These are phyloP conservation scores for button mushroom (Agaricus bisporus) DNA, from an alignment of 768 basidiomycete species.

Conservation along the genomic window DNA sequence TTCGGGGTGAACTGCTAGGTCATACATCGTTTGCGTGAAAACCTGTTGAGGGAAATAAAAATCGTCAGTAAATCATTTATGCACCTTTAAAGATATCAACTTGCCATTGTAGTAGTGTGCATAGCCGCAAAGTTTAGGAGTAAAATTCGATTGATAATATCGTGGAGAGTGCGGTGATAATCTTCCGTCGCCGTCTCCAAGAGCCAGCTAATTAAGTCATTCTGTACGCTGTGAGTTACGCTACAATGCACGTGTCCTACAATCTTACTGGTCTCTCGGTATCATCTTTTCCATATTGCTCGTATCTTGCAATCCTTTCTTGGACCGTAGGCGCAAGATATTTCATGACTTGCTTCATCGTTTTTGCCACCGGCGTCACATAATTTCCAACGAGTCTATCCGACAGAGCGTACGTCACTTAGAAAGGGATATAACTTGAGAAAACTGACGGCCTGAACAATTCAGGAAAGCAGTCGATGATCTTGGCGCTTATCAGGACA, in stretches of 20 bases:
- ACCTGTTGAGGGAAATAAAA: conserved; percentile 16
- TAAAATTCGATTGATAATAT: conserved; percentile 24
- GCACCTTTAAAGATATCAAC: neutral
- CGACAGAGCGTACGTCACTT: neutral
- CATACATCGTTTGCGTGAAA: conserved; percentile 27
- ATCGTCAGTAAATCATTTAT: neutral
- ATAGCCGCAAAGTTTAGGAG: conserved; percentile 33
- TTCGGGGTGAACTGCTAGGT: conserved; percentile 29
- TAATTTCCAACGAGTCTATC: conserved; percentile 12
- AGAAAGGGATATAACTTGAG: conserved; percentile 18
- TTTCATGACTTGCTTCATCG: neutral
- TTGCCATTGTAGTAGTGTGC: conserved; percentile 34
- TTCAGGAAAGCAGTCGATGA: conserved; percentile 28
- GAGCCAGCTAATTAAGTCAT: conserved; percentile 38
- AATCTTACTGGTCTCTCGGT: conserved; percentile 9
- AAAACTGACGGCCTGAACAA: conserved; percentile 33
- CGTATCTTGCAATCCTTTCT: conserved; percentile 2
- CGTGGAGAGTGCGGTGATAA: conserved; percentile 17
- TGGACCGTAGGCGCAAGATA: conserved; percentile 13
- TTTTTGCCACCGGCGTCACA: conserved; percentile 2
- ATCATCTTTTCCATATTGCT: conserved; percentile 6
- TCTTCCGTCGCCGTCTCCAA: conserved; percentile 26
- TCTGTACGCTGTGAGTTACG: conserved; percentile 13
- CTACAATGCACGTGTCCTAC: neutral
- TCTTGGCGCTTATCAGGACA: conserved; percentile 19